Conservation (phyloP, 2,329 filamentous ascomycete genomes). For the Trichoderma oligosporum region DNA sequence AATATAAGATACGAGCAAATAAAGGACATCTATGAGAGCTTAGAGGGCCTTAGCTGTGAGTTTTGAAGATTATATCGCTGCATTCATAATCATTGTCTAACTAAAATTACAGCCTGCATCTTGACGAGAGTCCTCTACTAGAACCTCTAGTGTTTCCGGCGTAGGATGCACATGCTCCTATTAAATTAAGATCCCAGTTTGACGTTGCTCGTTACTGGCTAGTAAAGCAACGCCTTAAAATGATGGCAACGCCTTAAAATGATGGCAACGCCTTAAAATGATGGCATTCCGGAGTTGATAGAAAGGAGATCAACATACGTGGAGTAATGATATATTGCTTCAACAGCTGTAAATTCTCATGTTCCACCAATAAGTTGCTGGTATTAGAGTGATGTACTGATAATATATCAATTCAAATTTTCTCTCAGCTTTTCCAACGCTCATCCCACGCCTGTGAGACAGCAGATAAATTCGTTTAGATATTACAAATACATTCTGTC, state of each 20-base stretch:
- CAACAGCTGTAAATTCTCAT: slow-evolving; percentile 2
- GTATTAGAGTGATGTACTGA: background rate
- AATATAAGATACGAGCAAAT: slow-evolving; percentile 76
- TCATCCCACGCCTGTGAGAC: too few relatives aligned
- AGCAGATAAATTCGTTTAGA: too few relatives aligned
- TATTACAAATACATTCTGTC: too few relatives aligned
- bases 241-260: too few relatives aligned
- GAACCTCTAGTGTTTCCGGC: background rate
- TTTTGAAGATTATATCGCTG: background rate
- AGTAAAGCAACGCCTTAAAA: background rate
- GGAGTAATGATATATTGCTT: slow-evolving; percentile 9
- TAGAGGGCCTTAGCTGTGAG: slow-evolving; percentile 79
- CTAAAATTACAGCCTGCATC: slow-evolving; percentile 39
- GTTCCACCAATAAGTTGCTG: background rate
- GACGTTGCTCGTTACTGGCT: background rate
- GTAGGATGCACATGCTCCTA: too few relatives aligned
- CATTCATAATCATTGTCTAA: slow-evolving; percentile 10
- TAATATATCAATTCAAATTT: background rate
- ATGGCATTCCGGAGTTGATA: background rate
- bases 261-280: too few relatives aligned
- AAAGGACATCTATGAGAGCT: slow-evolving; percentile 75
- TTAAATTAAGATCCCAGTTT: background rate
- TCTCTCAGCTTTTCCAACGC: too few relatives aligned
- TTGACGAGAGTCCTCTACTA: slow-evolving; percentile 48
- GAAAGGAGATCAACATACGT: background rate